Conservation (phyloP, 768 basidiomycete species). For the Obba rivulosa region DNA sequence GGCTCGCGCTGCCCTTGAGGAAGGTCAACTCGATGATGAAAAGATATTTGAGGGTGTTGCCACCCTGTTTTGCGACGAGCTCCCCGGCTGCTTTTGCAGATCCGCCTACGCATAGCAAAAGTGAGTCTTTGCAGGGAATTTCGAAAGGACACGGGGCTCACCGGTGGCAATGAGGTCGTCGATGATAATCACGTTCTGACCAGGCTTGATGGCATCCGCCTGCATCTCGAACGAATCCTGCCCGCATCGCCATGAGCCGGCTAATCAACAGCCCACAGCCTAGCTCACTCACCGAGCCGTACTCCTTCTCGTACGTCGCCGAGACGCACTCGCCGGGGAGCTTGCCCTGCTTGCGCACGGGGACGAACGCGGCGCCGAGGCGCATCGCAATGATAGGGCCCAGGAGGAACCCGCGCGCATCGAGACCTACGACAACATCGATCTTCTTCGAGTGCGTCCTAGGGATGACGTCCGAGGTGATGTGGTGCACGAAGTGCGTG, state of each 20-base stretch:
- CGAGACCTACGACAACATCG: constrained; percentile 91
- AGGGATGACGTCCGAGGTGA: constrained; percentile 73
- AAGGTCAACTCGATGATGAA: constrained; percentile 86
- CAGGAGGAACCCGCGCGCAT: constrained; percentile 93
- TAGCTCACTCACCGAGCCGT: constrained; percentile 60
- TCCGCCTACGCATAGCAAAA: constrained; percentile 51
- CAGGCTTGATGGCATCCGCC: constrained; percentile 72
- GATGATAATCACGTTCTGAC: constrained; percentile 80
- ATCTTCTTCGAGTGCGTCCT: constrained; percentile 58
- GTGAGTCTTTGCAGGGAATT: background rate
- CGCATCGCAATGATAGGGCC: constrained; percentile 90
- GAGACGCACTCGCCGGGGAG: constrained; percentile 81
- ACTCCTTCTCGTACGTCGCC: constrained; percentile 87
- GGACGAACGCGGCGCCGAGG: constrained; percentile 91
- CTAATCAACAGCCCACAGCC: background rate
- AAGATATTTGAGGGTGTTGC: constrained; percentile 84
- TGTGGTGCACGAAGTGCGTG: constrained; percentile 80
- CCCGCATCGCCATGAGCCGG: background rate
- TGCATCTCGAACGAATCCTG: constrained; percentile 98
- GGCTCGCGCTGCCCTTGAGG: constrained; percentile 68
- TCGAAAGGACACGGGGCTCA: constrained; percentile 27
- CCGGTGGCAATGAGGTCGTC: constrained; percentile 98
- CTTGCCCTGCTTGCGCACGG: constrained; percentile 91
- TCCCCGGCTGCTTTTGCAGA: constrained; percentile 92
- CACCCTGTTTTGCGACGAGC: constrained; percentile 78